Evolutionary conservation across 176 grass and related monocot species (phyloP), one percentile per base, ranked within the genome.

Genomic region (Puccinellia tenuiflora): DNA sequence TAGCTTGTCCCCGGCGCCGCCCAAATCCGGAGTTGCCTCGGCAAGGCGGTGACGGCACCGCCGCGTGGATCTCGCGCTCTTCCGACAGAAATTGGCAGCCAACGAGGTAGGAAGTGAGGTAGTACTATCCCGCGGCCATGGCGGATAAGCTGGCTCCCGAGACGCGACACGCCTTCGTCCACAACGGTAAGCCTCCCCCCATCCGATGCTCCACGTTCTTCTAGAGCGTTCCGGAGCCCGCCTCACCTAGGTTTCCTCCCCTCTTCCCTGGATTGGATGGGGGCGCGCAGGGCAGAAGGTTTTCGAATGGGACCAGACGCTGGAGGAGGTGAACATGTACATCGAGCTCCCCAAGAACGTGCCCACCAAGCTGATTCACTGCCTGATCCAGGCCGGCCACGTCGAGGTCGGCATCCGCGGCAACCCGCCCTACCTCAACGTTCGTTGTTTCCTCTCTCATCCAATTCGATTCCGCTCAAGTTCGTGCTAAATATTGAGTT

Each of bases 221-320:
- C 67, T 59, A 34, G 16, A 67, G 8, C 34, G 15, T 70, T 52
- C 53, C 24, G 21, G 42, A 16, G 9, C 57, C 3, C 11, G 5
- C 10, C 9, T 57, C 33, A 64, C 64, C 37, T 76, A 84, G 45
- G 63, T 42, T 17, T 24, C 20, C 38, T 56, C 35, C 57, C 69
- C 33, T 71, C 3, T 9, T 73, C 31, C 68, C 11, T 84, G 74
- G 60, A 75, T 86, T 76, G 43, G 21, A 43, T 52, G 22, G 61
- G 20, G 17, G 26, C 78, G n/a, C n/a, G 40, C 87, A 98, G 96
- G 96, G 78, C 90, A 98, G 83, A 98, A 98, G 85, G 96, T 98
- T 14, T 98, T 98, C 81, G 96, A 98, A 71, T 98, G 93, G 96
- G 96, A 98, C 50, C 93, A 98, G 88, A 93, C 96, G 61, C 82